These are phyloP conservation scores for Cryoendolithus antarcticus DNA, from an alignment of 2,329 filamentous ascomycete genomes.

Conservation along the genomic window DNA sequence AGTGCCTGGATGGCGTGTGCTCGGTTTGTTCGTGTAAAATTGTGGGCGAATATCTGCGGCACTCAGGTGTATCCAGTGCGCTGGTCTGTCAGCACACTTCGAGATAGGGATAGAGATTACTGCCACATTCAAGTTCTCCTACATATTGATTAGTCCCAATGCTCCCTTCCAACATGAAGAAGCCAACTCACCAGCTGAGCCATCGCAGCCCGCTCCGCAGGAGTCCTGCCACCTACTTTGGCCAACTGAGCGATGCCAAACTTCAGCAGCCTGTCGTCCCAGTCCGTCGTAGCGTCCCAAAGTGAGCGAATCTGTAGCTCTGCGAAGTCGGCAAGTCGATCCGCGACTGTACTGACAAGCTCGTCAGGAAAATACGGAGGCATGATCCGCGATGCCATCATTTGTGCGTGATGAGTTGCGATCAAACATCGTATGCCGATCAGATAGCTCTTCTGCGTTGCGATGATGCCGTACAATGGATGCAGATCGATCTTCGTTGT, in stretches of 20 bases:
- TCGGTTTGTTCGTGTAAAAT: too few species aligned
- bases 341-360: background rate
- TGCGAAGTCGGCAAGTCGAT: background rate
- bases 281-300: background rate
- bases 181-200: background rate
- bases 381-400: background rate
- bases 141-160: too few species aligned
- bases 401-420: background rate
- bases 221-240: background rate
- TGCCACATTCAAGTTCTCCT: too few species aligned
- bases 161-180: too few species aligned
- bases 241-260: background rate
- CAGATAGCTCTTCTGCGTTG: constrained; percentile 1
- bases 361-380: background rate
- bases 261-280: background rate
- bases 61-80: too few species aligned
- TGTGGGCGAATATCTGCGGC: too few species aligned
- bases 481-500: too few species aligned
- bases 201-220: background rate
- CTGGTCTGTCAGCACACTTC: too few species aligned
- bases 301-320: background rate
- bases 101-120: too few species aligned
- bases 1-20: too few species aligned
- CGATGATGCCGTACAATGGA: constrained; percentile 3
- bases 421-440: background rate